Evolutionary conservation across 2,329 filamentous ascomycete species (phyloP), one percentile per base, ranked within the genome.

Genomic region (Cordyceps militaris): DNA sequence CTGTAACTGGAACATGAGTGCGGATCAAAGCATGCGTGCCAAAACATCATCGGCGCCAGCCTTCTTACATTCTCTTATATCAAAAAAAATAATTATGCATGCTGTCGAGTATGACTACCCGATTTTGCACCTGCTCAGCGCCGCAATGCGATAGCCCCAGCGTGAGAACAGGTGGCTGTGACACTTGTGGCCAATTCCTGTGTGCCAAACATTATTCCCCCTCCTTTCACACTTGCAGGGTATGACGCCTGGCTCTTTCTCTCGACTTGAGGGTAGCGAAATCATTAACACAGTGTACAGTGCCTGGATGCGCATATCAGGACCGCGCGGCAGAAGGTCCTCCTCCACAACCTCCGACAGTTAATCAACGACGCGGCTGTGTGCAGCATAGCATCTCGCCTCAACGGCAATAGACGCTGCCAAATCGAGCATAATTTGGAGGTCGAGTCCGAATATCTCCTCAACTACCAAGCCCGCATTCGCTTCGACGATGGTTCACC

Each of bases 371-470:
- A 48, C 14, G 28, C 5, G 6, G 44, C 44, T 10, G 44, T 48
- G 14, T 48, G 42, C 42, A 24, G n/a, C 11, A 9, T 36, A 16
- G 30, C 30, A 2, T 21, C 30, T 10, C 44, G 24, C 19, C 30
- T 50, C 19, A 36, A 23, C 8, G 47, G 19, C 9, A 30, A 21
- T 19, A 36, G 10, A 21, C 6, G 10, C 5, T 23, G 30, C 30
- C 14, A 3, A 3, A 13, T 24, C 28, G 30, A 36, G 19, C 24
- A 47, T 14, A 2, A 3, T 30, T 3, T 8, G 9, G 2, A 8
- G 11, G 4, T 60, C n/a, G 38, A n/a, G 3, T 61, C 26, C 10
- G 62, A 56, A 36, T 55, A 63, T 43, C 58, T 68, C 7, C 66
- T 62, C 36, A 36, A 36, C 34, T 36, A 36, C 34, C 34, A 36